phyloP scores from a whole-genome alignment of 1,284 basidiomycete species.

The Coniferiporia sulphurascens region DNA sequence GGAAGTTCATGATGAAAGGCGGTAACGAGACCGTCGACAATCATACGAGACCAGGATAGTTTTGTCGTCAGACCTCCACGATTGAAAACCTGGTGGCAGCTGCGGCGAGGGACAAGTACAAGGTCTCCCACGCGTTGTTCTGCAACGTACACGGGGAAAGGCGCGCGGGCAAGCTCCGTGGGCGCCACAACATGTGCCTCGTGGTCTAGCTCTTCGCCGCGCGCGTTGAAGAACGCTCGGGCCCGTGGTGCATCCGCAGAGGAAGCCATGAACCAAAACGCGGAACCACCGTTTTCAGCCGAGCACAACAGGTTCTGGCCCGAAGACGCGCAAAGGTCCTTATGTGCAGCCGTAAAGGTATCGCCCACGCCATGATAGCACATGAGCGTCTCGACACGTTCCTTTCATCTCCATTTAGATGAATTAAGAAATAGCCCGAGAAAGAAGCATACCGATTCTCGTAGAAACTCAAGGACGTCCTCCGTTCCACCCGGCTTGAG shows the following conservation, averaged over 20 bases:
- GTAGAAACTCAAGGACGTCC: conserved; percentile 54
- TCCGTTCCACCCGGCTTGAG: conserved; percentile 45
- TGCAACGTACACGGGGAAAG: conserved; percentile 60
- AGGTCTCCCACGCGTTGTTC: conserved; percentile 71
- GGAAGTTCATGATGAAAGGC: conserved; percentile 69
- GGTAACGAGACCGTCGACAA: conserved; percentile 46
- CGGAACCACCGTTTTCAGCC: conserved; percentile 60
- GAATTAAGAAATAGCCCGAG: background rate
- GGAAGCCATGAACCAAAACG: conserved; percentile 80
- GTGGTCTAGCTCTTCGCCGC: conserved; percentile 63
- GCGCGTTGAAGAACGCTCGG: conserved; percentile 51
- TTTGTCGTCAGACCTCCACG: conserved; percentile 72
- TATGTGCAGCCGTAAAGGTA: conserved; percentile 74
- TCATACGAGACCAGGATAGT: conserved; percentile 79
- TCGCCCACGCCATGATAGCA: conserved; percentile 74
- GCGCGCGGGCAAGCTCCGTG: conserved; percentile 58
- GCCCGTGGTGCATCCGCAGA: conserved; percentile 47
- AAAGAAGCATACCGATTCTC: conserved; percentile 35
- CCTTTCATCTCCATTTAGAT: conserved; percentile 31
- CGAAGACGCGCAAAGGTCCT: conserved; percentile 73
- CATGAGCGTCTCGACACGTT: conserved; percentile 67
- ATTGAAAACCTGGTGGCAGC: conserved; percentile 76
- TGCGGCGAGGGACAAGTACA: conserved; percentile 71
- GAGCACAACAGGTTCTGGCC: conserved; percentile 81
- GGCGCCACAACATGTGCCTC: conserved; percentile 59